phyloP scores from a whole-genome alignment of 2,329 filamentous ascomycete genomes.

The Beauveria sp. region DNA sequence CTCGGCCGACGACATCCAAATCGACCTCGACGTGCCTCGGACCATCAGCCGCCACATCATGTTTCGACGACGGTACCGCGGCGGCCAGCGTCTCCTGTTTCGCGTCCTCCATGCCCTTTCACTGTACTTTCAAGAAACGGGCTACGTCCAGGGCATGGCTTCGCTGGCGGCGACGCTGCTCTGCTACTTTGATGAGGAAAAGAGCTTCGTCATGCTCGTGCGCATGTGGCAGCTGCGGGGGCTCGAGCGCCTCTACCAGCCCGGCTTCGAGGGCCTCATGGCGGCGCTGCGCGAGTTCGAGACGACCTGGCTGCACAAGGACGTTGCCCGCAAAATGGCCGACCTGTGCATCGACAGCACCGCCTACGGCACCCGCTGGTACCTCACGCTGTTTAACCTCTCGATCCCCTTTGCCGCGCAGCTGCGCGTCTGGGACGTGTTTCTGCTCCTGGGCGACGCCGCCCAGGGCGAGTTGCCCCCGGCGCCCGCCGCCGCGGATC shows the following conservation, averaged over 20 bases:
- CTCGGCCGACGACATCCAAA: constrained; percentile 90
- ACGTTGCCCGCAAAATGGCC: constrained; percentile 70
- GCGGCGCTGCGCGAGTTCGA: constrained; percentile 80
- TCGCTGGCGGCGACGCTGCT: constrained; percentile 84
- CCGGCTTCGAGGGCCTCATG: constrained; percentile 82
- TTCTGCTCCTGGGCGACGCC: constrained; percentile 82
- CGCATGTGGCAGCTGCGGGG: constrained; percentile 86
- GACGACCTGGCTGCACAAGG: constrained; percentile 71
- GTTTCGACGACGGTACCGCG: constrained; percentile 87
- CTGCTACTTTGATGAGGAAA: constrained; percentile 95
- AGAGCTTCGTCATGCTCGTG: constrained; percentile 93
- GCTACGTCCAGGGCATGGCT: constrained; percentile 98
- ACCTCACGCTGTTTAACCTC: constrained; percentile 94
- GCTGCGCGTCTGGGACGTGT: constrained; percentile 94
- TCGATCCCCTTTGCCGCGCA: constrained; percentile 92
- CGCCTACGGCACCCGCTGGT: constrained; percentile 95
- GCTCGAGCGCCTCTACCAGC: constrained; percentile 73
- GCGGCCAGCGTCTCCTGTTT: constrained; percentile 86
- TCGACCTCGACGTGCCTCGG: constrained; percentile 91
- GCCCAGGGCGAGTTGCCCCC: constrained; percentile 31
- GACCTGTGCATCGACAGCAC: constrained; percentile 77
- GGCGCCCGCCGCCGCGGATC: background rate
- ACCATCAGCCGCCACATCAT: constrained; percentile 96
- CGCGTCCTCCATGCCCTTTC: constrained; percentile 87
- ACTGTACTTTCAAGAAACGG: constrained; percentile 81